Conservation (phyloP, 495 filamentous ascomycete genomes). For the Chaetomium fimeti region DNA sequence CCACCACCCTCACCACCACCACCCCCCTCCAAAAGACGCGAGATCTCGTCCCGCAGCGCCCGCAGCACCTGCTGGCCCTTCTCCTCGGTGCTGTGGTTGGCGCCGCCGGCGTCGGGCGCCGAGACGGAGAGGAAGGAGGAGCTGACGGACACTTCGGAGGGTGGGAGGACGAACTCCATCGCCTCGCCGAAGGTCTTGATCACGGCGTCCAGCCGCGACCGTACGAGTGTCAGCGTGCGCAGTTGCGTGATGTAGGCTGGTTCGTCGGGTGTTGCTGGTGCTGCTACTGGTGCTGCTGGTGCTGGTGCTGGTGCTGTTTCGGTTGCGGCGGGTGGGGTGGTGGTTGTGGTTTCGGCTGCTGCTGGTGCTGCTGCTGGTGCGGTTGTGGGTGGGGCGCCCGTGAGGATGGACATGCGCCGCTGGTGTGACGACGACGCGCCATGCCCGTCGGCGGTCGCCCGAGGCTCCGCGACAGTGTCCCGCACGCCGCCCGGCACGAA, state of each 20-base stretch:
- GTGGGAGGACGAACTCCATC: conserved; percentile 88
- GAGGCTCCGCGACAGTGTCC: conserved; percentile 24
- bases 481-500: conserved; percentile 60
- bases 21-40: conserved; percentile 56
- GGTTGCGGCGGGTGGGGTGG: background rate
- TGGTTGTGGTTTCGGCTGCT: background rate
- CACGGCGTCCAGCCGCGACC: conserved; percentile 75
- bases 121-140: conserved; percentile 81
- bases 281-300: conserved; percentile 9
- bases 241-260: conserved; percentile 73
- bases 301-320: conserved; percentile 6
- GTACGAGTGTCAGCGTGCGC: conserved; percentile 78
- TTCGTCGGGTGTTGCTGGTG: conserved; percentile 38
- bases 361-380: conserved; percentile 4
- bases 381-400: background rate
- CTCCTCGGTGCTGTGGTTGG: conserved; percentile 66
- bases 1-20: conserved; percentile 14
- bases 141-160: conserved; percentile 68
- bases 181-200: conserved; percentile 88
- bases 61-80: conserved; percentile 73
- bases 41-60: conserved; percentile 68
- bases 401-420: conserved; percentile 25
- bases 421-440: conserved; percentile 25
- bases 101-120: conserved; percentile 64
- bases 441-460: conserved; percentile 6